Conservation (phyloP, 108 stramenopile species). For the Nitzschia sp. region DNA sequence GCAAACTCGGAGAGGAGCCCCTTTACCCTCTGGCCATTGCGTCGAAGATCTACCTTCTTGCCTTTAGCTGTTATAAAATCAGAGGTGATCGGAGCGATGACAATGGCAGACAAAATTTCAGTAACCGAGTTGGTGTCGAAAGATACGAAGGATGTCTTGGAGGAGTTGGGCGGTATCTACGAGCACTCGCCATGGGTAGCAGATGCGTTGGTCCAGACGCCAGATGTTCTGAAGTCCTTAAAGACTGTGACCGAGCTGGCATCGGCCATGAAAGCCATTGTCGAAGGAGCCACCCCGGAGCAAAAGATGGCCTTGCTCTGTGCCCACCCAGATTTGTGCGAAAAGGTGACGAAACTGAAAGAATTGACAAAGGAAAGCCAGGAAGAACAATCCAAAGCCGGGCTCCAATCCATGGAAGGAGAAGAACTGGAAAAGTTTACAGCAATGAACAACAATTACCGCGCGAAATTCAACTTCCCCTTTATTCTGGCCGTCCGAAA, state of each 20-base stretch:
- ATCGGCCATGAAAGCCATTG: constrained; percentile 57
- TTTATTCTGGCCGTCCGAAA: constrained; percentile 91
- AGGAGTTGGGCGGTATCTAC: constrained; percentile 78
- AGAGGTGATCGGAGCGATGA: no score
- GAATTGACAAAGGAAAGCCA: constrained; percentile 68
- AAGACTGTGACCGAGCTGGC: constrained; percentile 60
- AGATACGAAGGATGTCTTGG: constrained; percentile 28
- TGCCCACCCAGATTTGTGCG: constrained; percentile 73
- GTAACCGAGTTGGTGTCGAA: constrained; percentile 30
- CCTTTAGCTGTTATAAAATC: no score
- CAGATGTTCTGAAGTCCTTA: constrained; percentile 2
- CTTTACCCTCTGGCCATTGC: no score
- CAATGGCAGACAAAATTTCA: constrained; percentile 8
- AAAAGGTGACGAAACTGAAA: constrained; percentile 42
- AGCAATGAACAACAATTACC: constrained; percentile 63
- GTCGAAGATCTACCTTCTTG: no score
- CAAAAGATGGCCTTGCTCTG: constrained; percentile 65
- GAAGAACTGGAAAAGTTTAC: constrained; percentile 62
- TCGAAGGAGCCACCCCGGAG: constrained; percentile 47
- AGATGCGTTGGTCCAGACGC: constrained; percentile 46
- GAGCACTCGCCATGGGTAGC: constrained; percentile 87
- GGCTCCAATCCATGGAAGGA: constrained; percentile 65
- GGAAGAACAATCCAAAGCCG: constrained; percentile 80
- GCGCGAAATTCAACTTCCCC: constrained; percentile 69
- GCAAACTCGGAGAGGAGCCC: no score